Conservation (phyloP, 2,329 filamentous ascomycete species). For the Beauveria caledonica region DNA sequence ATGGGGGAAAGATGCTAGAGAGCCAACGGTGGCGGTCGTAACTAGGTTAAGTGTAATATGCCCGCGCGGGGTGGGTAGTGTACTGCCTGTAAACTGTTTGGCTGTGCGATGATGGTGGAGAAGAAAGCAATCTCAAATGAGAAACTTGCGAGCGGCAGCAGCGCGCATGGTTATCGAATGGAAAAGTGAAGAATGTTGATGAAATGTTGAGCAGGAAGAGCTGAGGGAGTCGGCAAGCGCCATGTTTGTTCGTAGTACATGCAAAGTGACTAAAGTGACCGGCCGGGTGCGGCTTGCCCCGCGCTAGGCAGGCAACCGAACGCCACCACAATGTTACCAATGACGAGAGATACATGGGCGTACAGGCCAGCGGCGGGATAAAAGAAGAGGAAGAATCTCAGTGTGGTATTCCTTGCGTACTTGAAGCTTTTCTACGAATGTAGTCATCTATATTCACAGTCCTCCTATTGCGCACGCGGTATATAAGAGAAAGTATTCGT, state of each 20-base stretch:
- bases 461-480: too few relatives aligned
- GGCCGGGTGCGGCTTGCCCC: neutral
- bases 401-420: too few relatives aligned
- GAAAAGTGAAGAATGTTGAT: neutral
- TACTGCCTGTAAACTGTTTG: neutral
- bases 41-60: too few relatives aligned
- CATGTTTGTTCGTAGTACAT: neutral
- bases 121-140: neutral
- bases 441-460: too few relatives aligned
- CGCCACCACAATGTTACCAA: neutral
- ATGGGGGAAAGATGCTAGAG: neutral
- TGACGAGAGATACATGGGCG: too few relatives aligned
- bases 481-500: too few relatives aligned
- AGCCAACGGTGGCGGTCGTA: neutral
- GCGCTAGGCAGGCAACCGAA: neutral
- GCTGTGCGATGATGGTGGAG: neutral
- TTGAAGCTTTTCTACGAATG: too few relatives aligned
- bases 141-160: neutral
- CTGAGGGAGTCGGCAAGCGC: too few relatives aligned
- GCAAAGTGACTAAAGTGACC: neutral
- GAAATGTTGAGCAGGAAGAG: neutral
- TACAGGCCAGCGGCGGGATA: too few relatives aligned
- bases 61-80: neutral
- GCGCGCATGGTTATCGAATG: neutral
- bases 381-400: too few relatives aligned